Evolutionary conservation across 2,329 filamentous ascomycete species (phyloP).

Genomic region (Hymenoscyphus linearis): DNA sequence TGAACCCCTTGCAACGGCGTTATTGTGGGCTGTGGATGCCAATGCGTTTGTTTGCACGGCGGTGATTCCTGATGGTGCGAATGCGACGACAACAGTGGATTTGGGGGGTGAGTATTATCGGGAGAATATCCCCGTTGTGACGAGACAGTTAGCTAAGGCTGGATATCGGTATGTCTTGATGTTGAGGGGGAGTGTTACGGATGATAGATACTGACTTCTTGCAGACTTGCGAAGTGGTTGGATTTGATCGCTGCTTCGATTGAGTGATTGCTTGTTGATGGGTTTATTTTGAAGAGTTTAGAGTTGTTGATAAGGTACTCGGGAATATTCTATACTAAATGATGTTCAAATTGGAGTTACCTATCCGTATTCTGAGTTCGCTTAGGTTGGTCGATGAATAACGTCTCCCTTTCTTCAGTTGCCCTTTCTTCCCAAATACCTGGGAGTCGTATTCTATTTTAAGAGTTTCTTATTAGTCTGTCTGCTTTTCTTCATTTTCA

Average conservation of each 20-base stretch:
- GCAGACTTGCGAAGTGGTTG: conserved; percentile 58
- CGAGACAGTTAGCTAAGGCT: conserved; percentile 61
- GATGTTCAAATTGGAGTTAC: too few species aligned
- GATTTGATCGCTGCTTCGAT: conserved; percentile 47
- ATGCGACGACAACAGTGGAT: conserved; percentile 51
- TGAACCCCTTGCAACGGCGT: conserved; percentile 33
- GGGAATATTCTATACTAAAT: not conserved
- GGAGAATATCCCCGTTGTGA: conserved; percentile 55
- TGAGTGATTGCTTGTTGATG: conserved; percentile 1
- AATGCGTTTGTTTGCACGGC: conserved; percentile 55
- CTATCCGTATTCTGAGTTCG: too few species aligned
- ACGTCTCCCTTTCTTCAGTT: too few species aligned
- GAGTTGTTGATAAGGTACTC: not conserved
- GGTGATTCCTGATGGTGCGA: conserved; percentile 58
- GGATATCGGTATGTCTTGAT: conserved; percentile 47
- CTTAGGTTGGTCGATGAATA: too few species aligned
- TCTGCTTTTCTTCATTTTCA: too few species aligned
- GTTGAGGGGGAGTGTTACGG: not conserved
- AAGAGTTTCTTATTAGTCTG: too few species aligned
- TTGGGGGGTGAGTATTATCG: conserved; percentile 58
- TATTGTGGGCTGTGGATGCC: conserved; percentile 60
- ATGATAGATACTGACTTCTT: not conserved
- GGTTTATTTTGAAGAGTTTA: not conserved
- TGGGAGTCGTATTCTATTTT: too few species aligned
- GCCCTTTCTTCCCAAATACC: too few species aligned